A percentile compares a stretch with the other conserved stretches of the same genome.
These are phyloP conservation scores for Aspergillus sp. DNA, from an alignment of 2,329 filamentous ascomycete species.

Conservation along the genomic window DNA sequence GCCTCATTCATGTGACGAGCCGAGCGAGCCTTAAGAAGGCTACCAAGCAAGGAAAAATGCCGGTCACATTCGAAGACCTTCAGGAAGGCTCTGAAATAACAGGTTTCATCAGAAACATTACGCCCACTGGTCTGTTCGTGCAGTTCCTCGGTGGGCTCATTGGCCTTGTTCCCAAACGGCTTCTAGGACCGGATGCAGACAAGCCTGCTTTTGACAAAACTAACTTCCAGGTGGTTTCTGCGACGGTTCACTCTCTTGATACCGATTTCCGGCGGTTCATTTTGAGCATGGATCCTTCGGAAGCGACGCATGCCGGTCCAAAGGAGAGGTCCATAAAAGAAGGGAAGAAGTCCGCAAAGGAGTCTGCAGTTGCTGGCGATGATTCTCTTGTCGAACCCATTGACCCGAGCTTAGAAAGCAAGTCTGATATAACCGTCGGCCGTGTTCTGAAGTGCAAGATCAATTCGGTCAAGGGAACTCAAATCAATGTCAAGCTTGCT, in stretches of 20 bases:
- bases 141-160: constrained; percentile 77
- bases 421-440: constrained; percentile 74
- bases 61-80: constrained; percentile 71
- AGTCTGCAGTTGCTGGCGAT: constrained; percentile 38
- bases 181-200: constrained; percentile 65
- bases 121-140: constrained; percentile 78
- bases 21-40: constrained; percentile 81
- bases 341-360: constrained; percentile 23
- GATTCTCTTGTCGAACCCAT: constrained; percentile 55
- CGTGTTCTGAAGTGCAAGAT: constrained; percentile 74
- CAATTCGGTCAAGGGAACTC: constrained; percentile 82
- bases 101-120: constrained; percentile 85
- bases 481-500: constrained; percentile 85
- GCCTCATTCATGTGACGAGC: constrained; percentile 73
- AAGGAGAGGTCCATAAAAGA: constrained; percentile 29
- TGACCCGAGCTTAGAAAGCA: constrained; percentile 62
- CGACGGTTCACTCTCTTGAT: constrained; percentile 72
- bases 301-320: constrained; percentile 52
- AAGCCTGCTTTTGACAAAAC: constrained; percentile 76
- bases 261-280: constrained; percentile 68
- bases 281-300: constrained; percentile 56
- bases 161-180: constrained; percentile 76
- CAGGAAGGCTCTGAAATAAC: constrained; percentile 66
- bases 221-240: constrained; percentile 72
- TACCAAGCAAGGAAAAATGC: constrained; percentile 67